These are phyloP conservation scores for Marchantia paleacea DNA, from an alignment of 225 moss, liverwort and hornwort genomes.

Conservation along the genomic window DNA sequence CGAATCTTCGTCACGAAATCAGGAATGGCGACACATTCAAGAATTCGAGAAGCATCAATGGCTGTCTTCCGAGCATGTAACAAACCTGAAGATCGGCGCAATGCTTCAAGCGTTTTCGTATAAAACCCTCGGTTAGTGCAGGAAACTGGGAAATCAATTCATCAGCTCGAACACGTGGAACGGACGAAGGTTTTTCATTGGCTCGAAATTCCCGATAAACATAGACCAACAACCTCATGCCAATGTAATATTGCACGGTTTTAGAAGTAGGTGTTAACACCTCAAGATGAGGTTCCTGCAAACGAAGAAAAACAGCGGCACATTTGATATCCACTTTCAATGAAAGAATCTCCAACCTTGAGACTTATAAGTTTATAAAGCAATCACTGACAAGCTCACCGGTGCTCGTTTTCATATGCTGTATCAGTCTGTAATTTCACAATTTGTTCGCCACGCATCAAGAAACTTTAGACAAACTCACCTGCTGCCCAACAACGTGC, in stretches of 20 bases:
- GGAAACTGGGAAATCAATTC: slow-evolving; percentile 87
- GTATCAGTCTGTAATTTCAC: background rate
- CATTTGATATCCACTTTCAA: background rate
- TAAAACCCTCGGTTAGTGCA: slow-evolving; percentile 81
- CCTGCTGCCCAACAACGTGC: slow-evolving; percentile 99
- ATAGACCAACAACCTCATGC: slow-evolving; percentile 79
- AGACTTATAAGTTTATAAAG: background rate
- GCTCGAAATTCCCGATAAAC: slow-evolving; percentile 93
- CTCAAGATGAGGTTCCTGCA: slow-evolving; percentile 94
- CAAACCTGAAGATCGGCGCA: slow-evolving; percentile 96
- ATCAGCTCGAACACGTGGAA: slow-evolving; percentile 74
- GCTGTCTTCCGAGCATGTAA: background rate
- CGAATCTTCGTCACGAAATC: background rate
- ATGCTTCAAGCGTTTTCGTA: slow-evolving; percentile 88
- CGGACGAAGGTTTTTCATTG: slow-evolving; percentile 87
- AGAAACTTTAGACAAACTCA: slow-evolving; percentile 13
- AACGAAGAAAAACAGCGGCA: background rate
- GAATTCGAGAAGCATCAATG: background rate
- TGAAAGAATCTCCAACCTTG: background rate
- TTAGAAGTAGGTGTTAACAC: slow-evolving; percentile 98
- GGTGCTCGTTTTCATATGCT: background rate
- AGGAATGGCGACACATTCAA: background rate
- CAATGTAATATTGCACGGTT: slow-evolving; percentile 87
- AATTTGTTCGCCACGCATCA: background rate
- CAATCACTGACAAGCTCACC: background rate